phyloP scores from a whole-genome alignment of 352 stramenopile species.

The Phytophthora quininea region DNA sequence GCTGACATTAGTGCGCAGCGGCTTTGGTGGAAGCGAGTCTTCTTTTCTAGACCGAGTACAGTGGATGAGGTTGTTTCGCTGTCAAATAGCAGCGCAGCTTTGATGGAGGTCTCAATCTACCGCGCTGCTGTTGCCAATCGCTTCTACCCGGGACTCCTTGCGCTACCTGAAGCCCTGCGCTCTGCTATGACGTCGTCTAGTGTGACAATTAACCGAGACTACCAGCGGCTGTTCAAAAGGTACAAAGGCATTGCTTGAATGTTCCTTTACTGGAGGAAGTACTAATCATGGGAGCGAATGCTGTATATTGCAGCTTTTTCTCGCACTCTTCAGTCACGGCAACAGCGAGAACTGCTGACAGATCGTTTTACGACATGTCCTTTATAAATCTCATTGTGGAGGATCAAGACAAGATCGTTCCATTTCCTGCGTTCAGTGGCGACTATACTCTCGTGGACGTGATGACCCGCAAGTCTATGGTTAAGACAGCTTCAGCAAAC shows the following conservation, averaged over 20 bases:
- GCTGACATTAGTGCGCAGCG: conserved; percentile 34
- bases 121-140: conserved; percentile 48
- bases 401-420: conserved; percentile 1
- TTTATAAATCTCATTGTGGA: conserved; percentile 28
- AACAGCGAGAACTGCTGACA: conserved; percentile 1
- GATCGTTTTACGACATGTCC: conserved; percentile 28
- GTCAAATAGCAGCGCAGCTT: conserved; percentile 20
- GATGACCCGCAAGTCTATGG: conserved; percentile 46
- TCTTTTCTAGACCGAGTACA: conserved; percentile 49
- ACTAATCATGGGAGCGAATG: neutral
- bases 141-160: conserved; percentile 38
- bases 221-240: conserved; percentile 59
- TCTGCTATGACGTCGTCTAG: conserved; percentile 24
- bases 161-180: conserved; percentile 34
- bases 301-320: conserved; percentile 37
- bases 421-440: conserved; percentile 32
- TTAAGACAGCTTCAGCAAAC: conserved; percentile 36
- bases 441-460: conserved; percentile 32
- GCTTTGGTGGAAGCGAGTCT: conserved; percentile 71
- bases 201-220: conserved; percentile 27
- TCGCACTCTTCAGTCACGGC: neutral
- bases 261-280: too few relatives aligned
- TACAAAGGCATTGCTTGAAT: conserved; percentile 8
- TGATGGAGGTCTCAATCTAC: conserved; percentile 53
- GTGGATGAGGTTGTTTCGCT: conserved; percentile 36